These are phyloP conservation scores for Didymella pomorum DNA, from an alignment of 2,329 filamentous ascomycete genomes.

Conservation along the genomic window DNA sequence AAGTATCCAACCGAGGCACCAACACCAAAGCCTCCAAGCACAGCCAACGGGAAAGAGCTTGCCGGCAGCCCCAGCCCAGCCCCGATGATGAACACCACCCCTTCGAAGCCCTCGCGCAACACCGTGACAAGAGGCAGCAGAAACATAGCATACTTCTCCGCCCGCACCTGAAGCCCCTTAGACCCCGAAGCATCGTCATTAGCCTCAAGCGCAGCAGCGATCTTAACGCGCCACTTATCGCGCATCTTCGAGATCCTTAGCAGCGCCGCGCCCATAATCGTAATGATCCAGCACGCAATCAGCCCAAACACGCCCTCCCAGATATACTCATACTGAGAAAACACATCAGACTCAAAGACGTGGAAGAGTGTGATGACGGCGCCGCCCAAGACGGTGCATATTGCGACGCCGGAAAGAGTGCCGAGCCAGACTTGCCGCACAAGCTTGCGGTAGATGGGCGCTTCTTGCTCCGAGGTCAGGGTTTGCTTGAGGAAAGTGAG, in stretches of 20 bases:
- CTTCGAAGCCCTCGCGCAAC: constrained; percentile 82
- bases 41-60: constrained; percentile 76
- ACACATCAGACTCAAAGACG: constrained; percentile 69
- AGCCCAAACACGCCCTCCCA: constrained; percentile 82
- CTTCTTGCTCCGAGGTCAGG: constrained; percentile 69
- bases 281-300: constrained; percentile 80
- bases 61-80: constrained; percentile 79
- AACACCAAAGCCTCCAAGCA: constrained; percentile 73
- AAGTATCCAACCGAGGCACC: constrained; percentile 73
- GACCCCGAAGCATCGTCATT: constrained; percentile 52
- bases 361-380: constrained; percentile 77
- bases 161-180: constrained; percentile 65
- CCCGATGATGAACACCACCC: constrained; percentile 84
- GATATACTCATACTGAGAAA: constrained; percentile 73
- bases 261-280: constrained; percentile 77
- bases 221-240: constrained; percentile 85
- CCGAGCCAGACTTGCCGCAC: constrained; percentile 50
- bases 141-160: constrained; percentile 84
- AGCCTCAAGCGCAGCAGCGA: constrained; percentile 71
- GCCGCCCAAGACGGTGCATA: constrained; percentile 68
- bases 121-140: constrained; percentile 84
- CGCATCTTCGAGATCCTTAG: constrained; percentile 82
- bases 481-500: constrained; percentile 84
- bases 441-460: constrained; percentile 69
- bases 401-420: constrained; percentile 62